phyloP scores from a whole-genome alignment of 352 stramenopile genomes.

The Globisporangium iwayamae region DNA sequence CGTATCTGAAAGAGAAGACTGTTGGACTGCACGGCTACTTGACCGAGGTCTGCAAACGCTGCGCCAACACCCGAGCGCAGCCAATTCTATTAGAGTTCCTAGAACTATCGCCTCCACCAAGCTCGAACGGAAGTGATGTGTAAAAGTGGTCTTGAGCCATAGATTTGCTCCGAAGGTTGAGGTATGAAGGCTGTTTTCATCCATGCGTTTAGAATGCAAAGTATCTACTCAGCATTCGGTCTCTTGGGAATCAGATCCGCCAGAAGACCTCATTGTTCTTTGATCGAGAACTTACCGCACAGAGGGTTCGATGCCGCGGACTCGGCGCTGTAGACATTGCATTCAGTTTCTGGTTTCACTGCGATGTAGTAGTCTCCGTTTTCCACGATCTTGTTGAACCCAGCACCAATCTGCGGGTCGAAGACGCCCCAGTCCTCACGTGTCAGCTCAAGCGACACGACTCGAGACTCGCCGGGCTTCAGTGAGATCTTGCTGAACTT shows the following conservation, averaged over 20 bases:
- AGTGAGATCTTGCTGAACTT: constrained; percentile 77
- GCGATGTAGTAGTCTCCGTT: constrained; percentile 63
- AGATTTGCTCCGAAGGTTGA: constrained; percentile 6
- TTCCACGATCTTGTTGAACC: constrained; percentile 63
- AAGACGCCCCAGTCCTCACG: constrained; percentile 61
- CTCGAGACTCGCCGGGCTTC: constrained; percentile 30
- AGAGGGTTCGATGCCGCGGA: constrained; percentile 27
- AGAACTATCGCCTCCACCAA: constrained; percentile 29
- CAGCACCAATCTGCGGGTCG: constrained; percentile 51
- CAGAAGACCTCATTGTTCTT: background rate
- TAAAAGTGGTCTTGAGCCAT: constrained; percentile 6
- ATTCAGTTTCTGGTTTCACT: constrained; percentile 70
- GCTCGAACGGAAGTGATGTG: constrained; percentile 12
- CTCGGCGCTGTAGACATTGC: constrained; percentile 51
- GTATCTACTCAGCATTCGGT: background rate
- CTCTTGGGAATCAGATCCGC: background rate
- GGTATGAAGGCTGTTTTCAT: background rate
- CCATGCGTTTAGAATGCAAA: background rate
- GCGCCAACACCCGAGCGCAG: constrained; percentile 64
- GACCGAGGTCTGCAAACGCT: constrained; percentile 68
- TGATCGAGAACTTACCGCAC: constrained; percentile 40
- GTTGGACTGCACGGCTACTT: constrained; percentile 70
- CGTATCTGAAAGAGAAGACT: constrained; percentile 79
- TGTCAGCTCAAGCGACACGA: constrained; percentile 44
- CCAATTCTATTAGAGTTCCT: constrained; percentile 64